Conservation (phyloP, 2,329 filamentous ascomycete genomes). For the Pseudogymnoascus sp. region DNA sequence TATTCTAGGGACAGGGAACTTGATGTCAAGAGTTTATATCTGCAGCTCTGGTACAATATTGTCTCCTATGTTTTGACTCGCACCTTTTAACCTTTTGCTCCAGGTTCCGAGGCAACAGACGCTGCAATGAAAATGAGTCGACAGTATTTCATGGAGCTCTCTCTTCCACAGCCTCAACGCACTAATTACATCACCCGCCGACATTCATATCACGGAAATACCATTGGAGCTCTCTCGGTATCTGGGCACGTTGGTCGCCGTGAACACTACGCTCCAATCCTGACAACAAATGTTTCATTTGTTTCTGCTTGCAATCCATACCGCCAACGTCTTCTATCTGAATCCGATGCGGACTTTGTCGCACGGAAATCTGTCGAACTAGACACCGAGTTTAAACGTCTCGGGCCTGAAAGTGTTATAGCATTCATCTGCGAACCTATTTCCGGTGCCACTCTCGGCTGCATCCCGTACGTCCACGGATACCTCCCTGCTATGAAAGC, state of each 20-base stretch:
- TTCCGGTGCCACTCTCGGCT: conserved; percentile 62
- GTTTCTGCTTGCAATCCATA: conserved; percentile 60
- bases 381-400: conserved; percentile 50
- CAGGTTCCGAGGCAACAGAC: conserved; percentile 60
- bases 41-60: conserved; percentile 37
- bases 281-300: conserved; percentile 45
- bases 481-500: conserved; percentile 62
- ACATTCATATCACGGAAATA: conserved; percentile 64
- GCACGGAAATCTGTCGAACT: conserved; percentile 51
- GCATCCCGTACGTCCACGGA: conserved; percentile 55
- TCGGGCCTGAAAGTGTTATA: conserved; percentile 55
- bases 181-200: conserved; percentile 56
- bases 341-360: conserved; percentile 50
- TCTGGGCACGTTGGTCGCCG: conserved; percentile 54
- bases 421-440: conserved; percentile 62
- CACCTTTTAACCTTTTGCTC: background rate
- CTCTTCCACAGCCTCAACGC: conserved; percentile 42
- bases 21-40: conserved; percentile 48
- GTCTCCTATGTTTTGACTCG: background rate
- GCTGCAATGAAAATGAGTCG: conserved; percentile 58
- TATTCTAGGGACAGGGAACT: conserved; percentile 33
- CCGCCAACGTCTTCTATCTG: conserved; percentile 41
- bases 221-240: conserved; percentile 53
- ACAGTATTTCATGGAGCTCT: conserved; percentile 58
- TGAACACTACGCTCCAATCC: conserved; percentile 47